These are phyloP conservation scores for Arctium lappa DNA, from an alignment of 129 eudicot genomes.

Conservation along the genomic window DNA sequence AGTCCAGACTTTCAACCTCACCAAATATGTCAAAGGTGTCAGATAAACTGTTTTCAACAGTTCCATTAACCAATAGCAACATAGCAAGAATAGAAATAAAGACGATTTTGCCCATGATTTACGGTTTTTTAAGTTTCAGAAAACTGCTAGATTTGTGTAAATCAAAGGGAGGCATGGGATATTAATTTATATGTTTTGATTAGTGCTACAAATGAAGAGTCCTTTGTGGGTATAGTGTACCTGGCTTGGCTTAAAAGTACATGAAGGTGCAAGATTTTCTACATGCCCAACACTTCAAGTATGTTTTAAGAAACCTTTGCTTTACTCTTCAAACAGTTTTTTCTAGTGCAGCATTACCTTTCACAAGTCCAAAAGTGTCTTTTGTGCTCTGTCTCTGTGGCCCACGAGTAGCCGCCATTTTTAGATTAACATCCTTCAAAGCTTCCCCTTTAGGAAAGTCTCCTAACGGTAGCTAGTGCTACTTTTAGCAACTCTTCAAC, in stretches of 20 bases:
- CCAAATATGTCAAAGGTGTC: constrained; percentile 32
- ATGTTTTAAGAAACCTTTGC: constrained; percentile 39
- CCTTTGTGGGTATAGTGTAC: constrained; percentile 8
- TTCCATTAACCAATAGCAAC: constrained; percentile 41
- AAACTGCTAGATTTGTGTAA: constrained; percentile 44
- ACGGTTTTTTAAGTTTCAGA: constrained; percentile 19
- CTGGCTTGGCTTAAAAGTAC: constrained; percentile 38
- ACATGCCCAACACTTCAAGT: constrained; percentile 31
- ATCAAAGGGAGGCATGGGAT: constrained; percentile 38
- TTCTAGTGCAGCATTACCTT: constrained; percentile 21
- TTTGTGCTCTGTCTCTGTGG: constrained; percentile 25
- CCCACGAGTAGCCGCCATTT: constrained; percentile 26
- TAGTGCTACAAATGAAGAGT: constrained; percentile 22
- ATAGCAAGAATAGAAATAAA: constrained; percentile 41
- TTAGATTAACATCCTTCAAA: constrained; percentile 16
- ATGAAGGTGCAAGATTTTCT: constrained; percentile 32
- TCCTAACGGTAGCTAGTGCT: background rate
- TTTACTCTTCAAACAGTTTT: constrained; percentile 35
- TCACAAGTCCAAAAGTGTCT: constrained; percentile 18
- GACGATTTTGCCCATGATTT: constrained; percentile 52
- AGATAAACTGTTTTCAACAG: constrained; percentile 33
- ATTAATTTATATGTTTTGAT: constrained; percentile 37
- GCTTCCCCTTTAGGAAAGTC: constrained; percentile 5
- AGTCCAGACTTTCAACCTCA: constrained; percentile 43
- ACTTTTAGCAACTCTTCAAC: background rate